Evolutionary conservation across 108 stramenopile species (phyloP).

Genomic region (Nannochloropsis gaditana): DNA sequence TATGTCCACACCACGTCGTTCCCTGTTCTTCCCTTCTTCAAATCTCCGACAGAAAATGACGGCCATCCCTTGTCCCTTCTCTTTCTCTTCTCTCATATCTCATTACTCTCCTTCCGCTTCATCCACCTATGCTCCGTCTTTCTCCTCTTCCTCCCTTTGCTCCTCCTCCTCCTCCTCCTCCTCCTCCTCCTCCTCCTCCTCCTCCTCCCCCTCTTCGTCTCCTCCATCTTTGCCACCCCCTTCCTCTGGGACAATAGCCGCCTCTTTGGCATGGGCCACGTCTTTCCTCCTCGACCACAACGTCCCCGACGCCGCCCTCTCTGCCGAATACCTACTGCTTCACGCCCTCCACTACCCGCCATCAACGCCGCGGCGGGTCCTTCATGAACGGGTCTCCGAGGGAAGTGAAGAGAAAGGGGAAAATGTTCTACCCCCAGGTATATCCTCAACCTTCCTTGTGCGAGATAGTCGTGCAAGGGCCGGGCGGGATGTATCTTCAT

Average conservation of each 20-base stretch:
- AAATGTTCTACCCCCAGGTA: background rate
- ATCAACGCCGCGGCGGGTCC: background rate
- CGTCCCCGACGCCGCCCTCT: background rate
- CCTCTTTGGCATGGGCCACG: background rate
- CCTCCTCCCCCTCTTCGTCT: background rate
- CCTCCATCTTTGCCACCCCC: background rate
- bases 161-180: background rate
- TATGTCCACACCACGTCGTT: too few relatives aligned
- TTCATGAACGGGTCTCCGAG: background rate
- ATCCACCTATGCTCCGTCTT: background rate
- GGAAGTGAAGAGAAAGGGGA: background rate
- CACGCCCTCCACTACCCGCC: background rate
- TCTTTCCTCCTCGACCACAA: background rate
- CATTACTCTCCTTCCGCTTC: background rate
- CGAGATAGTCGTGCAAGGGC: background rate
- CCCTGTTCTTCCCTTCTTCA: too few relatives aligned
- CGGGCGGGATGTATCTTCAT: too few relatives aligned
- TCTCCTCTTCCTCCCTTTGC: background rate
- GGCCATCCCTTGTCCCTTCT: background rate
- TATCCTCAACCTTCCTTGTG: background rate
- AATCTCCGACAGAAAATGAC: too few relatives aligned
- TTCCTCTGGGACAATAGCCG: background rate
- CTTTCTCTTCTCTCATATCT: background rate
- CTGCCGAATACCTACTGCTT: background rate
- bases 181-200: background rate